phyloP scores from a whole-genome alignment of 768 basidiomycete genomes.

The Lactarius hatsudake region DNA sequence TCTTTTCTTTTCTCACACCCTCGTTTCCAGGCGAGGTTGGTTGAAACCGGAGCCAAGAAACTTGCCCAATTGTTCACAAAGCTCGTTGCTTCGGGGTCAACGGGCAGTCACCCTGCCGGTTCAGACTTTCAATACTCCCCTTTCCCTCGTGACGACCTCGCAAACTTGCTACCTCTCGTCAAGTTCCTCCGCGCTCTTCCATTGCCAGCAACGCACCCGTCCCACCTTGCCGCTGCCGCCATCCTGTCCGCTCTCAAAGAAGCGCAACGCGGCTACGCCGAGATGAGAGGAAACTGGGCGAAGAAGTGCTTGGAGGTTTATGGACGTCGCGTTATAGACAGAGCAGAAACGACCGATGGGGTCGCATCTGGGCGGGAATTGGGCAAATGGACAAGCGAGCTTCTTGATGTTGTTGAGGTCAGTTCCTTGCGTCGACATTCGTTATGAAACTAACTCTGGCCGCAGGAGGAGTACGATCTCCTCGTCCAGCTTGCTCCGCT shows the following conservation, averaged over 20 bases:
- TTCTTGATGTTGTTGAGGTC: constrained; percentile 68
- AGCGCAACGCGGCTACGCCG: constrained; percentile 78
- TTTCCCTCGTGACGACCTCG: constrained; percentile 53
- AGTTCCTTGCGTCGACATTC: constrained; percentile 23
- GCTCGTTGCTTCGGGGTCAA: constrained; percentile 81
- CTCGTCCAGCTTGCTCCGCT: constrained; percentile 64
- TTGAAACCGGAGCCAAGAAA: constrained; percentile 83
- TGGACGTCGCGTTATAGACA: constrained; percentile 64
- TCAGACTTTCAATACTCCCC: constrained; percentile 52
- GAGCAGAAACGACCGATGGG: constrained; percentile 66
- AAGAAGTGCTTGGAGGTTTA: constrained; percentile 71
- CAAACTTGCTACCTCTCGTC: constrained; percentile 61
- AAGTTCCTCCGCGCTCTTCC: constrained; percentile 69
- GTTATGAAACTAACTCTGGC: neutral
- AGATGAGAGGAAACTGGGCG: constrained; percentile 81
- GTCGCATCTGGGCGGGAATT: constrained; percentile 68
- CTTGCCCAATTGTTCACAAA: constrained; percentile 81
- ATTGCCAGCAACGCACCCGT: constrained; percentile 75
- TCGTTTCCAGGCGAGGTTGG: constrained; percentile 53
- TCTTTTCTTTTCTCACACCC: neutral
- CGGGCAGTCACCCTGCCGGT: constrained; percentile 66
- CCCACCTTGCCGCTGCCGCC: constrained; percentile 67
- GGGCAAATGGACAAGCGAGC: constrained; percentile 62
- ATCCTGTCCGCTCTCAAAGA: constrained; percentile 69
- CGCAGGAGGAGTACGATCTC: constrained; percentile 65